Evolutionary conservation across 257 asterid species (phyloP).

Genomic region (Osmanthus fragrans): DNA sequence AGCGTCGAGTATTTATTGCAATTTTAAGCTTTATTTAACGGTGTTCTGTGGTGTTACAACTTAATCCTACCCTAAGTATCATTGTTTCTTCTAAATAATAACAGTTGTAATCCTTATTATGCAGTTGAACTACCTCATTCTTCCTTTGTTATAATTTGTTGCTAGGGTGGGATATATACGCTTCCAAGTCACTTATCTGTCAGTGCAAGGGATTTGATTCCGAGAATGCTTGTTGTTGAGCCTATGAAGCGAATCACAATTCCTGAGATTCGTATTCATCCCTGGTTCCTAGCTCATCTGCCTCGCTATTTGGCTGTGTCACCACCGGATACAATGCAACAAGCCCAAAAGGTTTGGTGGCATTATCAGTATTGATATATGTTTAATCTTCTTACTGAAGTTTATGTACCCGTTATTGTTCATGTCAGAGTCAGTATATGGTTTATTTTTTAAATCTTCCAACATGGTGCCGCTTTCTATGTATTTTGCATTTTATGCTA

Average conservation of each 20-base stretch:
- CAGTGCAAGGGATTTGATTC: slow-evolving; percentile 93
- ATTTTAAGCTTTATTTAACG: neutral
- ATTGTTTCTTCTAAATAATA: neutral
- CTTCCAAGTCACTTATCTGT: slow-evolving; percentile 97
- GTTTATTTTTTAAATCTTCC: neutral
- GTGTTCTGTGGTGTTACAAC: slow-evolving; percentile 17
- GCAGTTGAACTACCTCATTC: neutral
- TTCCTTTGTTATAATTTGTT: slow-evolving; percentile 23
- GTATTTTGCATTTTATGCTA: neutral
- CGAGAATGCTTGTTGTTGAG: slow-evolving; percentile 93
- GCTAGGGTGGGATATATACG: slow-evolving; percentile 91
- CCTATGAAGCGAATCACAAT: slow-evolving; percentile 96
- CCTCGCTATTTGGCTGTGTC: slow-evolving; percentile 97
- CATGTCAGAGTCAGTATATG: neutral
- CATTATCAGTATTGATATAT: neutral
- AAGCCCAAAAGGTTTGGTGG: slow-evolving; percentile 79
- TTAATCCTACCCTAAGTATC: neutral
- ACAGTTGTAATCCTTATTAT: neutral
- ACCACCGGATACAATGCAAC: slow-evolving; percentile 94
- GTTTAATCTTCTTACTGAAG: neutral
- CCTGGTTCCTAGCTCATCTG: slow-evolving; percentile 95
- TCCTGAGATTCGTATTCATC: slow-evolving; percentile 92
- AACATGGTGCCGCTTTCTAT: neutral
- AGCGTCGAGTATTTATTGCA: neutral
- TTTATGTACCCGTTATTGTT: neutral